Evolutionary conservation across 352 stramenopile genomes (phyloP), one percentile per base, ranked within the genome.

Genomic region (Globisporangium ultimum): DNA sequence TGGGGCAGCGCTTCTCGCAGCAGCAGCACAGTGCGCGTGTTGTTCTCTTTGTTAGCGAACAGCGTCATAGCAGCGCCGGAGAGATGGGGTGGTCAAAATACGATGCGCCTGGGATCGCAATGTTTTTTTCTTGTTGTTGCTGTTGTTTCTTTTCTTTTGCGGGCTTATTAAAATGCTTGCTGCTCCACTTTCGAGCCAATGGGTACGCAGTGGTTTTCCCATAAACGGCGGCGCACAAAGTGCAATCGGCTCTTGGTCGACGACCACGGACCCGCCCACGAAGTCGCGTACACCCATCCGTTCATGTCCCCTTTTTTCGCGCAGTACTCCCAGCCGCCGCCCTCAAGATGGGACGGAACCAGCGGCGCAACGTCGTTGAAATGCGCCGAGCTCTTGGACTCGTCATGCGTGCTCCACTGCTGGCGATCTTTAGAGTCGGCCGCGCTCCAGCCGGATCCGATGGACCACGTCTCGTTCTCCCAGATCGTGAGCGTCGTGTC

Each of bases 201-300:
- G 4, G 63, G 62, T 32, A 53, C 66, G 58, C 77, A 88, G 28
- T 71, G 80, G 64, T 89, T 90, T 52, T 91, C 77, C 80, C 80
- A 93, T 38, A 88, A 32, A 2, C 84, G 80, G 15, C 83, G 83
- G 50, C 83, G 70, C 24, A 87, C 80, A 51, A 87, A 84, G 66
- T 68, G 78, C 45, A 82, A 69, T 3, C 71, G 54, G 41, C 69
- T 71, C 55, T 83, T 86, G 17, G 66, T 80, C 11, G 74, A 61
- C 12, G 77, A 70, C 68, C 82, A 91, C 12, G 83, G 83, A 0
- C 80, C 78, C 1, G 71, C 51, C 50, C 86, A 90, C 18, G 76
- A 80, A 50, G 72, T 75, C 40, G 78, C 83, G 58, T 92, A 90
- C 17, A 74, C 64, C 83, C 83, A 92, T 9, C 83, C 83, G 41